A percentile compares a stretch with the other conserved stretches of the same genome.
phyloP scores from a whole-genome alignment of 2,329 filamentous ascomycete genomes.

The Metarhizium humberi region DNA sequence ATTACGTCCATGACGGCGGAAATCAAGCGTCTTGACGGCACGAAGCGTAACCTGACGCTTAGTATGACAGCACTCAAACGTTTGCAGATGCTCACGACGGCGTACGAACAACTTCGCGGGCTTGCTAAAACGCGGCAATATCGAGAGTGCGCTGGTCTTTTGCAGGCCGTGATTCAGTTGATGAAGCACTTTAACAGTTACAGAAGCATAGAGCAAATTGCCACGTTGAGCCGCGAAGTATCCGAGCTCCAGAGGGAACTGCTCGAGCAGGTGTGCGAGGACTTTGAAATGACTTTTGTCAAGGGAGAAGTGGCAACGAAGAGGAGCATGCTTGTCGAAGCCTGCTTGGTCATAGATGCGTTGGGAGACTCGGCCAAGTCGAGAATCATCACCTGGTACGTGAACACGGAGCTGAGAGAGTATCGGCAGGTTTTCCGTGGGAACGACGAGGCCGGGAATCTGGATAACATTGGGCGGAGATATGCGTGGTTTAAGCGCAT shows the following conservation, averaged over 20 bases:
- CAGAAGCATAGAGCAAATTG: conserved; percentile 95
- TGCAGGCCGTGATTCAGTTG: conserved; percentile 92
- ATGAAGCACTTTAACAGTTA: conserved; percentile 99
- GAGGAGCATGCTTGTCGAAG: conserved; percentile 67
- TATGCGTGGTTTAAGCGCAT: conserved; percentile 97
- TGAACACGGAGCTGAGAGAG: conserved; percentile 91
- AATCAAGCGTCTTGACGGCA: conserved; percentile 93
- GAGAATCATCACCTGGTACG: conserved; percentile 88
- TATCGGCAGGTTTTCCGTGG: conserved; percentile 93
- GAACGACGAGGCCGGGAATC: conserved; percentile 88
- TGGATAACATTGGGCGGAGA: conserved; percentile 91
- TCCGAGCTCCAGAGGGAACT: conserved; percentile 87
- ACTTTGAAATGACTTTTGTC: conserved; percentile 92
- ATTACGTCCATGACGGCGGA: conserved; percentile 99
- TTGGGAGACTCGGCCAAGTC: conserved; percentile 78
- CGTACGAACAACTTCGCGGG: conserved; percentile 89
- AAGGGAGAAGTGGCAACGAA: conserved; percentile 71
- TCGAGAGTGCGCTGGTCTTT: conserved; percentile 82
- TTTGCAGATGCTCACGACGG: conserved; percentile 96
- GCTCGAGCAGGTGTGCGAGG: conserved; percentile 95
- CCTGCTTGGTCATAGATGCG: conserved; percentile 89
- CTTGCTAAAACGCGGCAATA: conserved; percentile 84
- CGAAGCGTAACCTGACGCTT: conserved; percentile 89
- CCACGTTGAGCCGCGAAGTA: conserved; percentile 82
- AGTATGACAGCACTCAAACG: conserved; percentile 98